phyloP scores from a whole-genome alignment of 306 rosid genomes.

The Trifolium subterraneum region DNA sequence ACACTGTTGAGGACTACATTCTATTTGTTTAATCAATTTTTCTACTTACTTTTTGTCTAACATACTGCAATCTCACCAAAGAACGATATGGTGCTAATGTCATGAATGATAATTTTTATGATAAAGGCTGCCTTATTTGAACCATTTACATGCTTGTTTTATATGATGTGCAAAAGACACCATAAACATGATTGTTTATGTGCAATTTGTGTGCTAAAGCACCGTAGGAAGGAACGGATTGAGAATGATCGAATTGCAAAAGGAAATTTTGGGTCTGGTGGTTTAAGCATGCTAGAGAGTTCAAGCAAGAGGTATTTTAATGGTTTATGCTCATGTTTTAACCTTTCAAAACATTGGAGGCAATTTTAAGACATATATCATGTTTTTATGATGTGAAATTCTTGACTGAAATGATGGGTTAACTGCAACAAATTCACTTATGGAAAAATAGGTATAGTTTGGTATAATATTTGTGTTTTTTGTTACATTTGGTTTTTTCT shows the following conservation, averaged over 20 bases:
- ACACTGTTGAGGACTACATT: too few species aligned
- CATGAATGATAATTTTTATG: too few species aligned
- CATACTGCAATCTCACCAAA: too few species aligned
- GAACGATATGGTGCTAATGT: too few species aligned
- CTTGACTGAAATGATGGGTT: slow-evolving; percentile 25
- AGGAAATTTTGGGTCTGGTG: slow-evolving; percentile 55
- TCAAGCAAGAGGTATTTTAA: slow-evolving; percentile 67
- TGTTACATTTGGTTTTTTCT: too few species aligned
- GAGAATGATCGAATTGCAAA: slow-evolving; percentile 73
- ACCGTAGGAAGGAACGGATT: slow-evolving; percentile 93
- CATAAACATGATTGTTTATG: slow-evolving; percentile 93
- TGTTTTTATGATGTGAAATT: slow-evolving; percentile 19
- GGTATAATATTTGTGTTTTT: too few species aligned
- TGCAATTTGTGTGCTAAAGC: slow-evolving; percentile 92
- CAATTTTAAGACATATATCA: slow-evolving; percentile 16
- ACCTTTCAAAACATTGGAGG: slow-evolving; percentile 25
- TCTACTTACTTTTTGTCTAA: too few species aligned
- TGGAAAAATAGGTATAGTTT: too few species aligned
- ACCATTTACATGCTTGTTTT: slow-evolving; percentile 33
- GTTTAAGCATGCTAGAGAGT: slow-evolving; percentile 60
- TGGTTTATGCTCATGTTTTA: slow-evolving; percentile 21
- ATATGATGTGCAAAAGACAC: slow-evolving; percentile 74
- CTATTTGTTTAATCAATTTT: too few species aligned
- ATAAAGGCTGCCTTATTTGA: slow-evolving; percentile 23
- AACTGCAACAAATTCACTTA: slow-evolving; percentile 3